Percentiles rank a stretch among this genome's conserved stretches.
Evolutionary conservation across 352 stramenopile genomes (phyloP).

Genomic region (Phytophthora foliorum): DNA sequence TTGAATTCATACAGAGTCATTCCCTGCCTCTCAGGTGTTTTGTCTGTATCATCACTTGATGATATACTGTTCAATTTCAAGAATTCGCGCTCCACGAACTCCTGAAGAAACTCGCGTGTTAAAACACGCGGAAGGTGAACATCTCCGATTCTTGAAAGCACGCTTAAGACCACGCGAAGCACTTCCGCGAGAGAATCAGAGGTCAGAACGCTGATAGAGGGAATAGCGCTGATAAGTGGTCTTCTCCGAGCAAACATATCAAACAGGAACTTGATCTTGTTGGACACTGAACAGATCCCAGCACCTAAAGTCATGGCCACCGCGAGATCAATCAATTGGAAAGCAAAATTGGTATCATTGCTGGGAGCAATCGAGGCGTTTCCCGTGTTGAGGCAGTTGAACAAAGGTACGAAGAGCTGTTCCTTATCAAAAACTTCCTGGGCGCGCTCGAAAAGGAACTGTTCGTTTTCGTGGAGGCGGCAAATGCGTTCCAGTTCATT

Average conservation of each 20-base stretch:
- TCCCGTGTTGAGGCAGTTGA: conserved; percentile 45
- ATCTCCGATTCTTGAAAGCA: conserved; percentile 66
- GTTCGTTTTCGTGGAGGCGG: conserved; percentile 66
- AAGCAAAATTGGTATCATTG: conserved; percentile 6
- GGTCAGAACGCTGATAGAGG: conserved; percentile 50
- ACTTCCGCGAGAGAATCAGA: conserved; percentile 58
- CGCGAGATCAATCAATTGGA: conserved; percentile 56
- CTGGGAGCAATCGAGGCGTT: neutral
- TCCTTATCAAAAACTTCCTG: conserved; percentile 66
- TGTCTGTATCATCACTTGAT: conserved; percentile 15
- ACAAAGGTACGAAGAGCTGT: conserved; percentile 76
- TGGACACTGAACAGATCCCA: conserved; percentile 48
- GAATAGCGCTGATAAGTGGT: neutral
- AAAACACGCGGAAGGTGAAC: conserved; percentile 52
- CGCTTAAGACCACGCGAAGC: conserved; percentile 61
- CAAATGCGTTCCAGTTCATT: conserved; percentile 67
- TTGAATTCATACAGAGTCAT: conserved; percentile 89
- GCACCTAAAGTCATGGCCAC: conserved; percentile 66
- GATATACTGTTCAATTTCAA: conserved; percentile 53
- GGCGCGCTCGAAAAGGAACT: conserved; percentile 77
- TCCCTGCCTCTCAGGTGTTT: conserved; percentile 20
- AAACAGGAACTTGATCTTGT: conserved; percentile 86
- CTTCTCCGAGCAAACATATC: conserved; percentile 60
- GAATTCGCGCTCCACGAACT: conserved; percentile 70
- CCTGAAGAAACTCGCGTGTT: conserved; percentile 48